phyloP scores from a whole-genome alignment of 768 basidiomycete species.

The Suillus brevipes region DNA sequence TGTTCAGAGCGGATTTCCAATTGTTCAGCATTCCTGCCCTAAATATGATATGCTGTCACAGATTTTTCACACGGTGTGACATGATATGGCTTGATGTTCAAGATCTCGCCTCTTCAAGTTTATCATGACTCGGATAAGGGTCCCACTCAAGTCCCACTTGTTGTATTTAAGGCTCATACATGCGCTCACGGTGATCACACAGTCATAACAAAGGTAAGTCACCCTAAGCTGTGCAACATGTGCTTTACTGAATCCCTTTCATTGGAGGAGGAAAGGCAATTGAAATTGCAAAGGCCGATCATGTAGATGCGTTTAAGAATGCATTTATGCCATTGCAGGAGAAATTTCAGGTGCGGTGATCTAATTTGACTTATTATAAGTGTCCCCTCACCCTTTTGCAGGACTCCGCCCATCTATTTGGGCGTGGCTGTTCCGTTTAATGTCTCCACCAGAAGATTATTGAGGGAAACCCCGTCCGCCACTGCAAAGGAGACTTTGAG shows the following conservation, averaged over 20 bases:
- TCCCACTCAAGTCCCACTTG: too few relatives aligned
- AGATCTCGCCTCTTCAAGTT: too few relatives aligned
- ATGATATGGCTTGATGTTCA: too few relatives aligned
- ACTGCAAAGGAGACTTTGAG: constrained; percentile 92
- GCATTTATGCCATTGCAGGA: constrained; percentile 90
- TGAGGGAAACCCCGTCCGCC: constrained; percentile 96
- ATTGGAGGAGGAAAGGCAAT: constrained; percentile 85
- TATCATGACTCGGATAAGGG: too few relatives aligned
- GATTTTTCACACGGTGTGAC: too few relatives aligned
- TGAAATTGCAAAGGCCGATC: constrained; percentile 90
- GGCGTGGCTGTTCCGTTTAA: constrained; percentile 99
- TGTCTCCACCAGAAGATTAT: constrained; percentile 99
- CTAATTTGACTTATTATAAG: not conserved
- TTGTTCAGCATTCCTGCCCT: too few relatives aligned
- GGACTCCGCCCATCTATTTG: constrained; percentile 89
- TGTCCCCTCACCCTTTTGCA: constrained; percentile 24
- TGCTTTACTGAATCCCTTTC: not conserved
- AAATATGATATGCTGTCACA: too few relatives aligned
- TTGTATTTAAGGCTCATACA: too few relatives aligned
- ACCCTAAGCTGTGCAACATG: not conserved
- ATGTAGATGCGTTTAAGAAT: constrained; percentile 86
- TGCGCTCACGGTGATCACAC: constrained; percentile 86
- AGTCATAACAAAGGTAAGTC: constrained; percentile 91
- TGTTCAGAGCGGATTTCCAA: too few relatives aligned
- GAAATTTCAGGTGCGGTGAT: constrained; percentile 84